Evolutionary conservation across 345 rosid genomes (phyloP).

Genomic region (Brassica nigra): DNA sequence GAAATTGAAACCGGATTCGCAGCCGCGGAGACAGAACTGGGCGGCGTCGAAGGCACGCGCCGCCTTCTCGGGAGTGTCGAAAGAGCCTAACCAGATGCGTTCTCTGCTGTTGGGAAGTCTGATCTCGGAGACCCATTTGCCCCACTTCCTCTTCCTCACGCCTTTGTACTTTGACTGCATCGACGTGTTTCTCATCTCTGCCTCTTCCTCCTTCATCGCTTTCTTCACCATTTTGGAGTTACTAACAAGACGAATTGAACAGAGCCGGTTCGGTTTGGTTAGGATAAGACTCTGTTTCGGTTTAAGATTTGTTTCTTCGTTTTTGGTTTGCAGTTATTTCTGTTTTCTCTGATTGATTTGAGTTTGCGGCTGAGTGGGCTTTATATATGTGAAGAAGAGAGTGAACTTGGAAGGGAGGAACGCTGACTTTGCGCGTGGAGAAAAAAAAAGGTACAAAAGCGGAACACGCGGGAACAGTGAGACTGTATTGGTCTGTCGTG

Average conservation of each 20-base stretch:
- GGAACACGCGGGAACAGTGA: conserved; percentile 29
- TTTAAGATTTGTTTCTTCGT: not conserved
- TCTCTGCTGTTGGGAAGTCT: conserved; percentile 80
- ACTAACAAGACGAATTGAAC: not conserved
- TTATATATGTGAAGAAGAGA: conserved; percentile 12
- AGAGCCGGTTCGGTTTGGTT: not conserved
- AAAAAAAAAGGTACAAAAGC: not conserved
- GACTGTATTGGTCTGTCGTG: conserved; percentile 10
- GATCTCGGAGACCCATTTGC: conserved; percentile 89
- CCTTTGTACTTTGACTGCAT: conserved; percentile 65
- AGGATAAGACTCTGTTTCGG: conserved; percentile 2
- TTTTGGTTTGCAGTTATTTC: conserved; percentile 12
- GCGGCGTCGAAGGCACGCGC: conserved; percentile 92
- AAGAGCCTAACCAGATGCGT: conserved; percentile 89
- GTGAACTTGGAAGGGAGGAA: conserved; percentile 16
- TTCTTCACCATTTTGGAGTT: conserved; percentile 30
- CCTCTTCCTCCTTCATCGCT: conserved; percentile 26
- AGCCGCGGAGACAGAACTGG: conserved; percentile 72
- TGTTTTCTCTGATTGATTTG: conserved; percentile 9
- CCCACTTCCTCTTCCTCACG: conserved; percentile 90
- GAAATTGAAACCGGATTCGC: conserved; percentile 62
- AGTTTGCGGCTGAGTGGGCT: conserved; percentile 27
- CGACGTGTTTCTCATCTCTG: conserved; percentile 13
- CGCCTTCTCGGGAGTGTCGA: conserved; percentile 71
- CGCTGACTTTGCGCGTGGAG: conserved; percentile 32